phyloP scores from a whole-genome alignment of 352 stramenopile genomes.

The Globisporangium cederbergense region DNA sequence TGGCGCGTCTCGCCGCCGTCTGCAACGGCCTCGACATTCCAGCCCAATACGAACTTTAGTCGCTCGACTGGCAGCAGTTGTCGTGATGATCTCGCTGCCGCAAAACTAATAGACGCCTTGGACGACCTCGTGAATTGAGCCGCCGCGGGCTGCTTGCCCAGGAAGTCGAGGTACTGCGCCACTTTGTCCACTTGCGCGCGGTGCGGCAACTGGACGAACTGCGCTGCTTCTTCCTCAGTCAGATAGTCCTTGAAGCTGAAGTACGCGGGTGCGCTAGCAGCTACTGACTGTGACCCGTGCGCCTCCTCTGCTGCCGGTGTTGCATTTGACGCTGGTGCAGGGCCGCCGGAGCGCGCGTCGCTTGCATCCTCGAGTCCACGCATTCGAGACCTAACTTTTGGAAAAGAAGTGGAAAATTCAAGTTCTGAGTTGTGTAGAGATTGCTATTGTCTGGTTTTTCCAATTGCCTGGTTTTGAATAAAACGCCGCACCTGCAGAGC shows the following conservation, averaged over 20 bases:
- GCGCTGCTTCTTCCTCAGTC: slow-evolving; percentile 31
- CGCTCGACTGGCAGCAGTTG: slow-evolving; percentile 1
- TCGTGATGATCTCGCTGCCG: slow-evolving; percentile 7
- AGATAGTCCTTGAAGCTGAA: slow-evolving; percentile 73
- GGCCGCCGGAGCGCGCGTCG: not conserved
- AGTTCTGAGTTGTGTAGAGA: too few species aligned
- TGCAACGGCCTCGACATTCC: not conserved
- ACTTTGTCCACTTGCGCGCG: slow-evolving; percentile 53
- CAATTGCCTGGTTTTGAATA: too few species aligned
- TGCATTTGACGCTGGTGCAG: not conserved
- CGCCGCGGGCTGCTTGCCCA: slow-evolving; percentile 38
- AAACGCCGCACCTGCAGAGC: too few species aligned
- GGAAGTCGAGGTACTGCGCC: slow-evolving; percentile 60
- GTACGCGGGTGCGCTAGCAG: slow-evolving; percentile 17
- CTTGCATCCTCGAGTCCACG: not conserved
- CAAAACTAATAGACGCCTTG: slow-evolving; percentile 53
- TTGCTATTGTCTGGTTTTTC: too few species aligned
- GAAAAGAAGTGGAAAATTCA: too few species aligned
- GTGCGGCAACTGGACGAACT: slow-evolving; percentile 56
- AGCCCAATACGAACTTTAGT: not conserved
- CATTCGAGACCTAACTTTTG: too few species aligned
- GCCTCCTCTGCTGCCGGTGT: not conserved
- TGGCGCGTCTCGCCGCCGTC: not conserved
- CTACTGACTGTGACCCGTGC: not conserved
- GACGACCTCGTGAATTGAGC: slow-evolving; percentile 52